These are phyloP conservation scores for Coniochaeta ligniaria DNA, from an alignment of 2,329 filamentous ascomycete genomes.

Conservation along the genomic window DNA sequence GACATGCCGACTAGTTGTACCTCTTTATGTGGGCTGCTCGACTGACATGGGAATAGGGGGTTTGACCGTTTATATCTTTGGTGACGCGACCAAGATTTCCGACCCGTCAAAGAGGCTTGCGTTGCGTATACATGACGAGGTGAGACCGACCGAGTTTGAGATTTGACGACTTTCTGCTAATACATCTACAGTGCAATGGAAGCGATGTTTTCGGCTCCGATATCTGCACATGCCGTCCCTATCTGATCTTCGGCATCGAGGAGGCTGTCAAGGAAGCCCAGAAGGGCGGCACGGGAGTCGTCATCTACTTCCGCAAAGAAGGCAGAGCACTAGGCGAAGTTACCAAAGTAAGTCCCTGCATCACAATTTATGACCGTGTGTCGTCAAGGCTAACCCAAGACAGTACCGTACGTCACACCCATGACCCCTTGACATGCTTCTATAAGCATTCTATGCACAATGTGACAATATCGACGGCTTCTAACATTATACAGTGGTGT, in stretches of 20 bases:
- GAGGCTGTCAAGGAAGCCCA: constrained; percentile 97
- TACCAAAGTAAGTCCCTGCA: constrained; percentile 63
- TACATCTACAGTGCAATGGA: constrained; percentile 64
- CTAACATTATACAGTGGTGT: constrained; percentile 41
- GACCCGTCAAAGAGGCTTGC: constrained; percentile 76
- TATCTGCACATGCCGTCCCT: constrained; percentile 94
- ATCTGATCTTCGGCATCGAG: constrained; percentile 93
- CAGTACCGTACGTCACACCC: constrained; percentile 37
- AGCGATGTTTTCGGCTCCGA: constrained; percentile 97
- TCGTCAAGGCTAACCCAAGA: constrained; percentile 23
- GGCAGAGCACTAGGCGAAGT: constrained; percentile 91
- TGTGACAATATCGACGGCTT: neutral
- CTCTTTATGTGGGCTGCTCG: neutral
- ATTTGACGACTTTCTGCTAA: neutral
- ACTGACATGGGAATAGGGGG: constrained; percentile 45
- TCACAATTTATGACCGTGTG: neutral
- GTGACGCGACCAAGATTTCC: constrained; percentile 88
- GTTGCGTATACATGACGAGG: constrained; percentile 69
- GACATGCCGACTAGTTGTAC: neutral
- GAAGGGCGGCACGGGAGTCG: constrained; percentile 84
- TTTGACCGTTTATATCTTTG: constrained; percentile 94
- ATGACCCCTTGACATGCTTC: neutral
- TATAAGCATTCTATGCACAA: neutral
- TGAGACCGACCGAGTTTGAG: constrained; percentile 17
- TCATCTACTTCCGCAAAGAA: constrained; percentile 98